Conservation (phyloP, 192 early-diverging fungal species). For the Glomus cerebriforme region DNA sequence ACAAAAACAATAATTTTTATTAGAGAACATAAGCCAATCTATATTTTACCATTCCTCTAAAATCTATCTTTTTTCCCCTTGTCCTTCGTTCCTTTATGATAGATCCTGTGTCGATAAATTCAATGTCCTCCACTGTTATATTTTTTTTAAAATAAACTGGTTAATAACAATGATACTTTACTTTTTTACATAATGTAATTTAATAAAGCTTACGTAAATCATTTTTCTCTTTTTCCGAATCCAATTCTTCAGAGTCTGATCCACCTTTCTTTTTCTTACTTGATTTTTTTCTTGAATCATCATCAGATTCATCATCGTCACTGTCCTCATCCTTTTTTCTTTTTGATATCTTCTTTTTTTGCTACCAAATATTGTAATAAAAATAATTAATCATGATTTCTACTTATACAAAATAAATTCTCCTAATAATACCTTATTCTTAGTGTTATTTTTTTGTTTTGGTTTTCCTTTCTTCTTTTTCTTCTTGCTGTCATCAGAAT, state of each 20-base stretch:
- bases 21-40: neutral
- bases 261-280: neutral
- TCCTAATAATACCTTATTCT: too few species aligned
- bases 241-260: neutral
- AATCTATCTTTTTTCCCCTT: conserved; percentile 19
- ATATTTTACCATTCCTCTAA: conserved; percentile 9
- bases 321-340: neutral
- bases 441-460: too few species aligned
- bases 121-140: neutral
- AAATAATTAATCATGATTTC: neutral
- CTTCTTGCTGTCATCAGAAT: neutral
- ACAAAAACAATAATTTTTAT: neutral
- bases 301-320: conserved; percentile 2
- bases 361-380: neutral
- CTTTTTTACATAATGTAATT: too few species aligned
- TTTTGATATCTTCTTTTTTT: neutral
- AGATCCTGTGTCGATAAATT: neutral
- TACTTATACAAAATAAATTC: neutral
- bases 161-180: neutral
- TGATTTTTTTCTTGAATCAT: neutral
- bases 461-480: too few species aligned
- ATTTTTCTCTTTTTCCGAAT: too few species aligned
- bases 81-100: conserved; percentile 6
- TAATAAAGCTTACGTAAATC: neutral
- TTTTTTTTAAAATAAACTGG: neutral